Evolutionary conservation across 495 filamentous ascomycete species (phyloP).

Genomic region (Aspergillus mulundensis): DNA sequence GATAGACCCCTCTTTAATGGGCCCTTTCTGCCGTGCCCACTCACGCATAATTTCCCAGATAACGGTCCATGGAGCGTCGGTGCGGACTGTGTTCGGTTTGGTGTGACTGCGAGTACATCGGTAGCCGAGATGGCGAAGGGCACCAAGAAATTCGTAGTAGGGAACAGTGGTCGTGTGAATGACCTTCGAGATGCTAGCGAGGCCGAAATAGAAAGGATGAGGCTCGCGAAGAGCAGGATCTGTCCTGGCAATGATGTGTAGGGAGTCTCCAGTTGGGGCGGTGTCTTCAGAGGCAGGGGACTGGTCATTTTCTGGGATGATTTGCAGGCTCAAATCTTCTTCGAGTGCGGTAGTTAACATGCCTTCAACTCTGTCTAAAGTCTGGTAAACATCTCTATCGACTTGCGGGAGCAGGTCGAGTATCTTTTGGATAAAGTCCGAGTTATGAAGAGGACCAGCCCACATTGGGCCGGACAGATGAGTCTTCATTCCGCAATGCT

Average conservation of each 20-base stretch:
- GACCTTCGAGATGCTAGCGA: constrained; percentile 63
- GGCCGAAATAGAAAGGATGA: constrained; percentile 85
- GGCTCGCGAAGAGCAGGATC: constrained; percentile 58
- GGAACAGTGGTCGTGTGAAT: constrained; percentile 74
- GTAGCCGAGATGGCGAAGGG: constrained; percentile 75
- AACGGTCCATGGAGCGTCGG: constrained; percentile 80
- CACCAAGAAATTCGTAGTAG: constrained; percentile 69
- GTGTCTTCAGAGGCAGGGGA: no score
- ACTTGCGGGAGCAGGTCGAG: constrained; percentile 61
- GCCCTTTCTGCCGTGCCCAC: constrained; percentile 74
- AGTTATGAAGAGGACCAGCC: constrained; percentile 81
- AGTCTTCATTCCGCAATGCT: constrained; percentile 81
- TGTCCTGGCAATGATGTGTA: constrained; percentile 34
- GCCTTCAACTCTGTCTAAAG: constrained; percentile 74
- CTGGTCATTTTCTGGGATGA: constrained; percentile 1
- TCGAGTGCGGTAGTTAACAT: constrained; percentile 87
- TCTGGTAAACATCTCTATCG: constrained; percentile 65
- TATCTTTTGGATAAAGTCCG: constrained; percentile 71
- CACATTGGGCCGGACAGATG: constrained; percentile 94
- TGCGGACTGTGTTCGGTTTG: constrained; percentile 83
- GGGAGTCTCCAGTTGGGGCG: constrained; percentile 18
- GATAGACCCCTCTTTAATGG: constrained; percentile 66
- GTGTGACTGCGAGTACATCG: constrained; percentile 77
- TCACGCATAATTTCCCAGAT: constrained; percentile 94
- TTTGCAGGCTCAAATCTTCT: constrained; percentile 50